A percentile compares a stretch with the other conserved stretches of the same genome.
These are phyloP conservation scores for Primulina eburnea DNA, from an alignment of 257 asterid genomes.

Conservation along the genomic window DNA sequence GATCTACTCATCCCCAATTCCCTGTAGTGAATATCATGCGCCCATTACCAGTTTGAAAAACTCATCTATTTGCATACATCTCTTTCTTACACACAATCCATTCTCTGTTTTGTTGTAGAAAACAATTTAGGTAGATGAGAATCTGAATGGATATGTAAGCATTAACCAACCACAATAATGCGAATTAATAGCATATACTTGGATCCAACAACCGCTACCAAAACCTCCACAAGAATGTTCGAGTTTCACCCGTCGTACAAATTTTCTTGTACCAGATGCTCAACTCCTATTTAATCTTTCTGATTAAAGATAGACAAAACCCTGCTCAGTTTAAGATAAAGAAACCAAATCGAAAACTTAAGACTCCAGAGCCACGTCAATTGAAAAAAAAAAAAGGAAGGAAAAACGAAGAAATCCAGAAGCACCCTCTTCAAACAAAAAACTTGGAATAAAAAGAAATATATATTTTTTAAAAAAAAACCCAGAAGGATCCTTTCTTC, in stretches of 20 bases:
- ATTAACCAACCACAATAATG: slow-evolving; percentile 11
- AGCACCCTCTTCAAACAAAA: slow-evolving; percentile 6
- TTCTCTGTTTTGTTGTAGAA: background rate
- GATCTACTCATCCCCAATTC: slow-evolving; percentile 63
- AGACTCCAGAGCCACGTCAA: background rate
- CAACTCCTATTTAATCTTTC: slow-evolving; percentile 23
- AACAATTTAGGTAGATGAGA: background rate
- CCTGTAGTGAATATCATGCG: slow-evolving; percentile 35
- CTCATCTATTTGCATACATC: background rate
- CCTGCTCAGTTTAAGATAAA: background rate
- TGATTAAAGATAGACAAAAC: background rate
- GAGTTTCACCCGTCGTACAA: background rate
- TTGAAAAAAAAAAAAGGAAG: background rate
- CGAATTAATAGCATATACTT: slow-evolving; percentile 6
- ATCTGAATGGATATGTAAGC: slow-evolving; percentile 13
- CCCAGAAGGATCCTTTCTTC: background rate
- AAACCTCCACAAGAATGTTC: slow-evolving; percentile 13
- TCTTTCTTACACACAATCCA: background rate
- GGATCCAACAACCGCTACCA: slow-evolving; percentile 35
- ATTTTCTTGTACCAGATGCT: slow-evolving; percentile 8
- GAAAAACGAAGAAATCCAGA: background rate
- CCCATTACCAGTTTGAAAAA: slow-evolving; percentile 10
- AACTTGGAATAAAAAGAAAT: background rate
- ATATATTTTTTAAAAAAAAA: background rate
- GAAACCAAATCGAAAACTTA: background rate